Percentiles rank a stretch among this genome's conserved stretches.
These are phyloP conservation scores for Nepenthes gracilis DNA, from an alignment of 148 eudicot species.

Conservation along the genomic window DNA sequence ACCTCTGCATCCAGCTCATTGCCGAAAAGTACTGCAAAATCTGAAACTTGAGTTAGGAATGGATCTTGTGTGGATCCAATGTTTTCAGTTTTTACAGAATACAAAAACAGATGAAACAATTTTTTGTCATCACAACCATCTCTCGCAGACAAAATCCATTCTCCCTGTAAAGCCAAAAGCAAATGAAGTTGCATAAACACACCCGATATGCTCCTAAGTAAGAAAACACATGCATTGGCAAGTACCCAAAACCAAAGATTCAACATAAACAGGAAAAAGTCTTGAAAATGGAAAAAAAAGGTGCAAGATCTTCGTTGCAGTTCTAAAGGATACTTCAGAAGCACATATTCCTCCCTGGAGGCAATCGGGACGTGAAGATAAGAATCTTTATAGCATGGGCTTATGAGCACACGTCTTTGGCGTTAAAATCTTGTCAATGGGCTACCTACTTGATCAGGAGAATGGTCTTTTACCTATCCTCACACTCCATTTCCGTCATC, in stretches of 20 bases:
- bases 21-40: constrained; percentile 83
- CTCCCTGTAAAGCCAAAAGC: constrained; percentile 51
- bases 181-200: neutral
- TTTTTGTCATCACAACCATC: constrained; percentile 35
- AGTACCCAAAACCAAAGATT: neutral
- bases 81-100: constrained; percentile 58
- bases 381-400: no score
- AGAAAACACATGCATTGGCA: neutral
- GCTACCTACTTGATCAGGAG: no score
- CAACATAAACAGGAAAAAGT: neutral
- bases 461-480: no score
- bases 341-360: no score
- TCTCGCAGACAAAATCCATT: constrained; percentile 87
- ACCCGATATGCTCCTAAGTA: no score
- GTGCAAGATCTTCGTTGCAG: neutral
- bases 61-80: constrained; percentile 78
- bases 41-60: constrained; percentile 67
- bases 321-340: neutral
- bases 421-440: no score
- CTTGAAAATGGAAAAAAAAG: neutral
- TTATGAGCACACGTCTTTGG: no score
- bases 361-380: no score
- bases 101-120: constrained; percentile 60
- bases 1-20: constrained; percentile 99
- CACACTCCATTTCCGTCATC: no score